Percentiles rank a stretch among this genome's conserved stretches.
Evolutionary conservation across 208 protist genomes (phyloP).

Genomic region (Herpetomonas tarakana): DNA sequence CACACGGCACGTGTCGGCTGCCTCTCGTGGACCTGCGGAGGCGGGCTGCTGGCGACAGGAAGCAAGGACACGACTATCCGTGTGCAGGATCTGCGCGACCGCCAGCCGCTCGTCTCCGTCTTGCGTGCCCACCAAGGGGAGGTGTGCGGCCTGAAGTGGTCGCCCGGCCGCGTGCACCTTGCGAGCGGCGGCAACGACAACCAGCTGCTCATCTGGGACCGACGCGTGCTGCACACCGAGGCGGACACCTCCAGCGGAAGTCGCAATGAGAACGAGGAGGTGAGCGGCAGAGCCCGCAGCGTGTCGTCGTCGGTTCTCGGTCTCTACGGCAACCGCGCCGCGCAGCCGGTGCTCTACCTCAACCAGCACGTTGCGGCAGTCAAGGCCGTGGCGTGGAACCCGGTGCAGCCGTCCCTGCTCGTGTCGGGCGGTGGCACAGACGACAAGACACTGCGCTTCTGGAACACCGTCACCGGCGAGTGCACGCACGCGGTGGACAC

Average conservation of each 20-base stretch:
- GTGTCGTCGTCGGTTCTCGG: slow-evolving; percentile 1
- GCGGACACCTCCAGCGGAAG: slow-evolving; percentile 7
- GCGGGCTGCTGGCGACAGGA: slow-evolving; percentile 87
- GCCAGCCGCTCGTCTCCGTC: slow-evolving; percentile 19
- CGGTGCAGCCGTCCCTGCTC: slow-evolving; percentile 93
- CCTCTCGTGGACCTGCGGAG: slow-evolving; percentile 92
- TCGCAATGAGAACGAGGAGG: slow-evolving; percentile 1
- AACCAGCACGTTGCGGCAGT: slow-evolving; percentile 95
- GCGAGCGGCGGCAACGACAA: slow-evolving; percentile 99
- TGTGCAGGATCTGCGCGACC: slow-evolving; percentile 94
- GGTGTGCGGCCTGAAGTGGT: slow-evolving; percentile 98
- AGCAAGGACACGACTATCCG: slow-evolving; percentile 94
- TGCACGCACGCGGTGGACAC: slow-evolving; percentile 95
- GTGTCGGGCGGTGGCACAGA: slow-evolving; percentile 97
- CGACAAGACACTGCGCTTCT: slow-evolving; percentile 98
- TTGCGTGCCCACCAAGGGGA: slow-evolving; percentile 93
- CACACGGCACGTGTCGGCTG: slow-evolving; percentile 91
- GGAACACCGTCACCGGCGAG: slow-evolving; percentile 96
- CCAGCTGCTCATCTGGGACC: slow-evolving; percentile 96
- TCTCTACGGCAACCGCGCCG: slow-evolving; percentile 9
- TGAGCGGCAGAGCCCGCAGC: not conserved
- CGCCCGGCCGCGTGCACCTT: slow-evolving; percentile 86
- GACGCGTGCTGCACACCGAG: slow-evolving; percentile 18
- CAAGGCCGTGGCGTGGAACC: slow-evolving; percentile 99
- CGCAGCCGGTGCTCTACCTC: slow-evolving; percentile 81